Evolutionary conservation across 768 basidiomycete species (phyloP).

Genomic region (Pseudohyphozyma bogoriensis): DNA sequence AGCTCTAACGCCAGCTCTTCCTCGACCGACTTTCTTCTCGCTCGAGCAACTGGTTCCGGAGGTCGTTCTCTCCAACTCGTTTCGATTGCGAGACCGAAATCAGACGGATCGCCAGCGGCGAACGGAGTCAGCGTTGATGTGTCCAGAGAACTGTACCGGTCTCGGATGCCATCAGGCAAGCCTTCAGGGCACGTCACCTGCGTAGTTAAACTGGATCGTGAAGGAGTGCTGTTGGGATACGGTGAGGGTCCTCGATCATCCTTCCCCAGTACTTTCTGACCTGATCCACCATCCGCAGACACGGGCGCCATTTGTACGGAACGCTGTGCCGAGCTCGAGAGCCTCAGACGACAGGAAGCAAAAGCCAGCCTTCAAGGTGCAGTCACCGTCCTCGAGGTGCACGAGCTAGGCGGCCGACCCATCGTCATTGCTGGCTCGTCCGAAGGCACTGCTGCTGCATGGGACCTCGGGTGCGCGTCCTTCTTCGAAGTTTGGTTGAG

Average conservation of each 20-base stretch:
- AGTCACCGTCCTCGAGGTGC: conserved; percentile 31
- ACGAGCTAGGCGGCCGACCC: conserved; percentile 33
- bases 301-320: background rate
- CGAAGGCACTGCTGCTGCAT: conserved; percentile 67
- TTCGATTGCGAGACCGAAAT: background rate
- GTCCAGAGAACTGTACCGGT: background rate
- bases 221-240: conserved; percentile 54
- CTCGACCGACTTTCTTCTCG: background rate
- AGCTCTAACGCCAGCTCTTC: too few relatives aligned
- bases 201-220: conserved; percentile 51
- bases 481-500: background rate
- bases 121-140: background rate
- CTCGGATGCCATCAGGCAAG: conserved; percentile 14
- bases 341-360: background rate
- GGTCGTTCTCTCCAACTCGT: background rate
- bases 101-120: background rate
- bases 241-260: conserved; percentile 45
- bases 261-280: background rate
- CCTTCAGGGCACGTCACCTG: conserved; percentile 38
- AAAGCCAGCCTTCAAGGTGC: conserved; percentile 9
- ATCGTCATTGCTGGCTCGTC: conserved; percentile 64
- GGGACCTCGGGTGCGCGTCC: conserved; percentile 53
- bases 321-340: background rate
- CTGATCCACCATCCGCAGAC: background rate
- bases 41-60: background rate